Evolutionary conservation across 1,284 basidiomycete genomes (phyloP).

Genomic region (Ustilago lituana): DNA sequence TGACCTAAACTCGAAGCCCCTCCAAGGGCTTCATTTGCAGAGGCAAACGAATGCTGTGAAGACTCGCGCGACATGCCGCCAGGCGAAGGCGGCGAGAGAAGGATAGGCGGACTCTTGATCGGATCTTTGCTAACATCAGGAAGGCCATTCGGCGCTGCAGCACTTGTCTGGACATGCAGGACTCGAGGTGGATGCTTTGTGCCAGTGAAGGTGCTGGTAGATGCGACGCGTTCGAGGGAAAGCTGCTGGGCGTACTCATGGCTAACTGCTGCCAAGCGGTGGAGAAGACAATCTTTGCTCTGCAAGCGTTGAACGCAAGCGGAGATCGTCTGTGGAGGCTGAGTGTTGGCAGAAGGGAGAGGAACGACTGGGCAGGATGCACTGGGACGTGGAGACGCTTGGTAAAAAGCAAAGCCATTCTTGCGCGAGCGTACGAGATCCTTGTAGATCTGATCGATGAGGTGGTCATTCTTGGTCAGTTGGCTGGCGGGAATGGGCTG

Average conservation of each 20-base stretch:
- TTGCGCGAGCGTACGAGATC: slow-evolving; percentile 56
- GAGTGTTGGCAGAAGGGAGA: not conserved
- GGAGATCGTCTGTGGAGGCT: not conserved
- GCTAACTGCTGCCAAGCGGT: slow-evolving; percentile 45
- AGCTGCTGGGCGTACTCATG: slow-evolving; percentile 43
- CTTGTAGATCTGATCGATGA: slow-evolving; percentile 63
- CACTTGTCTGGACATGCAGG: slow-evolving; percentile 24
- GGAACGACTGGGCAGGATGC: slow-evolving; percentile 44
- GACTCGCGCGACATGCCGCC: slow-evolving; percentile 33
- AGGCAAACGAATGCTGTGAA: slow-evolving; percentile 38
- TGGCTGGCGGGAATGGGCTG: not conserved
- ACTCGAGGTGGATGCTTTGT: slow-evolving; percentile 12
- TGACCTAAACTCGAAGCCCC: not conserved
- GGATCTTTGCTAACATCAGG: slow-evolving; percentile 6
- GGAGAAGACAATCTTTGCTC: slow-evolving; percentile 28
- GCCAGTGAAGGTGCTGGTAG: slow-evolving; percentile 7
- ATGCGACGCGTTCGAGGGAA: slow-evolving; percentile 25
- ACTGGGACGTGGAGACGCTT: slow-evolving; percentile 31
- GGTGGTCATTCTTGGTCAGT: slow-evolving; percentile 43
- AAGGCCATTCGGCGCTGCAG: not conserved
- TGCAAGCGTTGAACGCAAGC: slow-evolving; percentile 13
- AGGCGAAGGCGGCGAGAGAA: slow-evolving; percentile 45
- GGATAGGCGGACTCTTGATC: slow-evolving; percentile 45
- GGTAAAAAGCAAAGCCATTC: slow-evolving; percentile 62
- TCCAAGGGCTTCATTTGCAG: slow-evolving; percentile 23